These are phyloP conservation scores for Ilex asprella DNA, from an alignment of 257 asterid species.

Conservation along the genomic window DNA sequence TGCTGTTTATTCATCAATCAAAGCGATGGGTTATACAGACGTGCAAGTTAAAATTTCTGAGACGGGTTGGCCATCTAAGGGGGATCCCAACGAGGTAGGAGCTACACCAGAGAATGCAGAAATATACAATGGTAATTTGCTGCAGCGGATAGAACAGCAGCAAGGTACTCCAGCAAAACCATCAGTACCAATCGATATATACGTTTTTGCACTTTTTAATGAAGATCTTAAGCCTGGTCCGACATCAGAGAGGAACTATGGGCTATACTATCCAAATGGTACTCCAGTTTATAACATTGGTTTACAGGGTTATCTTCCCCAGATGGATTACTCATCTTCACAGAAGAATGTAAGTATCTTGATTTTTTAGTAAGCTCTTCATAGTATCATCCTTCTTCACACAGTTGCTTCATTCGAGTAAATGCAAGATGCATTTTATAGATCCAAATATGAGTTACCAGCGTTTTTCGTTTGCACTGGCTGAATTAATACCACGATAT, in stretches of 20 bases:
- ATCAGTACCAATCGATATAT: conserved; percentile 50
- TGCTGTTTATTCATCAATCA: conserved; percentile 67
- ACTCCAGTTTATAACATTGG: conserved; percentile 70
- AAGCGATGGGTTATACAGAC: conserved; percentile 46
- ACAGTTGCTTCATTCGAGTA: neutral
- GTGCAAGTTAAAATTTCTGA: conserved; percentile 63
- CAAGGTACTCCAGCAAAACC: conserved; percentile 89
- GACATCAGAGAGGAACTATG: conserved; percentile 84
- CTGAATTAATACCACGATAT: neutral
- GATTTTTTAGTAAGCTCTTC: neutral
- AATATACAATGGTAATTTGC: conserved; percentile 54
- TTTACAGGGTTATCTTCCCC: conserved; percentile 53
- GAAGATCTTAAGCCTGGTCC: conserved; percentile 92
- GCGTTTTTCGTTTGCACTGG: neutral
- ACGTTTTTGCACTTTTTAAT: conserved; percentile 81
- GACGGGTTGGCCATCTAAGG: conserved; percentile 96
- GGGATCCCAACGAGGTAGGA: conserved; percentile 64
- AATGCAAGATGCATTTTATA: no score
- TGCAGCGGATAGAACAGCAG: conserved; percentile 37
- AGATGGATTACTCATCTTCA: conserved; percentile 59
- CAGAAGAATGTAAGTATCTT: conserved; percentile 33
- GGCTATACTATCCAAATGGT: conserved; percentile 77
- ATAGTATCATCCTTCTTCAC: neutral
- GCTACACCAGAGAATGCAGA: conserved; percentile 74
- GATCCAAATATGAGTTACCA: neutral